Evolutionary conservation across 345 rosid genomes (phyloP).

Genomic region (Salix suchowensis): DNA sequence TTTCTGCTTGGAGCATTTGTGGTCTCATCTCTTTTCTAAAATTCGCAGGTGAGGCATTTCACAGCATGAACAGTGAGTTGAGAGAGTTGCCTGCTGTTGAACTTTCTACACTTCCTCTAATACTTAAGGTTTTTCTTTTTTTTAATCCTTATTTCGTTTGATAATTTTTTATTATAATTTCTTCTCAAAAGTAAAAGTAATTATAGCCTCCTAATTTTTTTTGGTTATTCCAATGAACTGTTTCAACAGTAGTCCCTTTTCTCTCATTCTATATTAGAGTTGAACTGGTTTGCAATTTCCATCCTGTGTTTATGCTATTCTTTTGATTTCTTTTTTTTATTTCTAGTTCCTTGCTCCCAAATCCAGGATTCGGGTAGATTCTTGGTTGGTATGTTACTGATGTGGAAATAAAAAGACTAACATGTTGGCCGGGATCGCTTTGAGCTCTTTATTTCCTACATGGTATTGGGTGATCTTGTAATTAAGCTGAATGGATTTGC

Average conservation of each 20-base stretch:
- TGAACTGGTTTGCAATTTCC: background rate
- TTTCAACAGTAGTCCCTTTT: background rate
- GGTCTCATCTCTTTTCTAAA: slow-evolving; percentile 7
- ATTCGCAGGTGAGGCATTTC: slow-evolving; percentile 73
- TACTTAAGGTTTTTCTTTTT: slow-evolving; percentile 58
- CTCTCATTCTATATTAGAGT: too few relatives aligned
- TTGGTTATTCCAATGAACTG: background rate
- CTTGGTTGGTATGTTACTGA: background rate
- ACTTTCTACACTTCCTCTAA: slow-evolving; percentile 79
- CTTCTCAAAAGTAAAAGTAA: background rate
- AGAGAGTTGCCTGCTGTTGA: slow-evolving; percentile 93
- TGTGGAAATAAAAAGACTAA: background rate
- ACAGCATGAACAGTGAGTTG: slow-evolving; percentile 67
- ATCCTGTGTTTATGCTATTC: background rate
- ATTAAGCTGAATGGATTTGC: slow-evolving; percentile 7
- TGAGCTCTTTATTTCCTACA: background rate
- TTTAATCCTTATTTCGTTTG: background rate
- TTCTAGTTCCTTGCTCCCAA: background rate
- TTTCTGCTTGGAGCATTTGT: background rate
- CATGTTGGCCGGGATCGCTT: background rate
- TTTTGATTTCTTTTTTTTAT: background rate
- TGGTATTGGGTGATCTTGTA: background rate
- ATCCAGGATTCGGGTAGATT: background rate
- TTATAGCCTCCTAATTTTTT: background rate
- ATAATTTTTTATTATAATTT: background rate